Base-by-base conservation (phyloP, 768 basidiomycete species). In the Suillus americanus region DNA sequence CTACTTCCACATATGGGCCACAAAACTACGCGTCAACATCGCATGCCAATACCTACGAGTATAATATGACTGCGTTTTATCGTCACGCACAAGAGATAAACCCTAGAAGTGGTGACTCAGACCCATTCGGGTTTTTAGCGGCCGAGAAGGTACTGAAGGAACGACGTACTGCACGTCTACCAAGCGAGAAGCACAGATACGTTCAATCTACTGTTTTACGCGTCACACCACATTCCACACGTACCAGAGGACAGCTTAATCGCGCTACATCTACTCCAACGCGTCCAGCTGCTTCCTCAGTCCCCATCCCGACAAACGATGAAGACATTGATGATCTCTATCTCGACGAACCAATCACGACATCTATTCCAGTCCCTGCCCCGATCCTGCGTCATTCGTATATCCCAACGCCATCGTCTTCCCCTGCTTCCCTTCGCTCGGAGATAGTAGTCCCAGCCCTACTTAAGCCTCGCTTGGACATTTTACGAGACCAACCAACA, bases 71-170 rank as follows among this genome's bases (percentile, higher is more conserved):
- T 7, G 66, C 61, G 23, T 67, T 71, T 1, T 74, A 75, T 5
- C 66, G 69, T 50, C 72, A 54, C 4, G 59, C 69, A 8, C 74
- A 72, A 25, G 56, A 57, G 9, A 25, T 57, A 23, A 38, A 57
- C 5, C 38, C 25, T 57, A 57, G 56, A 57, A 57, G 38, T 57
- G 38, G 38, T 12, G 74, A 72, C 45, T 83, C 83, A 0, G 86
- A 87, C 65, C 86, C 85, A 0, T 87, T 87, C 65, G 86, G 86
- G 0, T 86, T 87, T 66, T 76, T 85, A 38, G 83, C 85, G 20
- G 79, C 84, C 0, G 85, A 87, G 70, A 79, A 77, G 60, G 82
- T 80, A 57, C 70, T 86, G 65, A 84, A 83, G 68, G 78, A 73
- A 1, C 75, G 80, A 48, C 82, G 83, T 7, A 67, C 71, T 5